Evolutionary conservation across 306 rosid genomes (phyloP).

Genomic region (Glycine latifolia): DNA sequence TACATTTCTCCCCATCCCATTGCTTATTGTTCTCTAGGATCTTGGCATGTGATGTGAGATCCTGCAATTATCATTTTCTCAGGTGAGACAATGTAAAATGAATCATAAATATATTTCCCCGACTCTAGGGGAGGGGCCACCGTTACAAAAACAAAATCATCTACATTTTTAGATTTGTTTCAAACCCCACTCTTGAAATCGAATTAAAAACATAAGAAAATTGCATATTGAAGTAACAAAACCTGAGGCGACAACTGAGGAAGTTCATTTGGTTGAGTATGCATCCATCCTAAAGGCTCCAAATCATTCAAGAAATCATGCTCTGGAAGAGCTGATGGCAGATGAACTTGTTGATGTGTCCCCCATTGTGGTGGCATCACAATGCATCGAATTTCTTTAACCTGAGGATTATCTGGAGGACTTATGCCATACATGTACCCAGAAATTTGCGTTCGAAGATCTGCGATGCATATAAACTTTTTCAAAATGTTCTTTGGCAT

Average conservation of each 20-base stretch:
- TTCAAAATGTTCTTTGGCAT: slow-evolving; percentile 99
- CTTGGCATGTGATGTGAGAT: slow-evolving; percentile 94
- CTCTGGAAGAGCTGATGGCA: slow-evolving; percentile 94
- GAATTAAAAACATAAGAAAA: background rate
- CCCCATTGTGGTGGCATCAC: slow-evolving; percentile 99
- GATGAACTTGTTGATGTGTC: slow-evolving; percentile 97
- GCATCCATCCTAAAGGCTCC: slow-evolving; percentile 99
- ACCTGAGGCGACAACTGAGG: slow-evolving; percentile 99
- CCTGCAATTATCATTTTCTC: slow-evolving; percentile 61
- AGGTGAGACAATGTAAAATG: slow-evolving; percentile 22
- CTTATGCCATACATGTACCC: slow-evolving; percentile 96
- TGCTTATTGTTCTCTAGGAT: slow-evolving; percentile 94
- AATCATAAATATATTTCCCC: background rate
- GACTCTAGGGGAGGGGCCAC: too few relatives aligned
- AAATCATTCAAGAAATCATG: slow-evolving; percentile 95
- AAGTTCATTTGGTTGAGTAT: slow-evolving; percentile 99
- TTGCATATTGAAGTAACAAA: slow-evolving; percentile 15
- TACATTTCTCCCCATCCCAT: slow-evolving; percentile 99
- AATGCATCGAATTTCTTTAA: slow-evolving; percentile 95
- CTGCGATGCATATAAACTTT: slow-evolving; percentile 96
- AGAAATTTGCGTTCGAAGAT: slow-evolving; percentile 93
- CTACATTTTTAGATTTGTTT: too few relatives aligned
- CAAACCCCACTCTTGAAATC: background rate
- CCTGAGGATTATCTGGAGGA: slow-evolving; percentile 99
- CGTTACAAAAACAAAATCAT: background rate